Evolutionary conservation across 139 green algal species (phyloP), one percentile per base, ranked within the genome.

Genomic region (Tetraselmis striata): DNA sequence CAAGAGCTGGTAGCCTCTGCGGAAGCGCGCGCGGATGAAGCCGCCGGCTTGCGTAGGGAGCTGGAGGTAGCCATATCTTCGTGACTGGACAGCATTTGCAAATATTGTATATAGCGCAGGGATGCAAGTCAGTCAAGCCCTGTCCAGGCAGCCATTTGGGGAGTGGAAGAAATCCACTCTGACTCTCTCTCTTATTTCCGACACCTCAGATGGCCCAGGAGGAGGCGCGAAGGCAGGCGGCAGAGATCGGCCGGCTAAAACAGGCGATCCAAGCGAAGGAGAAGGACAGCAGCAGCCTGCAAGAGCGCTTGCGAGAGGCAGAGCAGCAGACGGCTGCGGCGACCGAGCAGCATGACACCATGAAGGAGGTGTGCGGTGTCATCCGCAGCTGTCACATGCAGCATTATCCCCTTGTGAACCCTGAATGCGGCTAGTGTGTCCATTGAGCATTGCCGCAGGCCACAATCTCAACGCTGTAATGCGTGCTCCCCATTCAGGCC

Each of bases 1-100:
- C 30, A 79, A 1, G 86, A 81, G n/a, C 80, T 93, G 27, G 81
- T 90, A 77, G 30, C 80, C 29, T 59, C 79, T 82, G 31, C 28
- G 22, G 30, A 86, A 59, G 59, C 25, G 0, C 75, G 30, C 1
- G 45, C 86, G 2, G 74, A 77, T 18, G 74, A 28, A 18, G 74
- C 74, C 45, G 45, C 18, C 45, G 45, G 18, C 18, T 18, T 67
- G 5, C 45, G 45, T 5, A 5, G 45, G 11, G 18, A 18, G 45
- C 45, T 67, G 11, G 45, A 67, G 45, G 45, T 67, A 67, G 5
- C 18, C 45, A 18, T 67, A 5, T 67, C 45, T 67, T 18, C n/a
- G n/a, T n/a, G n/a, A n/a, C n/a, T n/a, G n/a, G n/a, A n/a, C n/a
- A n/a, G n/a, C n/a, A n/a, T n/a, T n/a, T n/a, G n/a, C n/a, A n/a